Percentiles rank a stretch among this genome's conserved stretches.
phyloP scores from a whole-genome alignment of 1,284 basidiomycete genomes.

The Fistulinella staudtii region DNA sequence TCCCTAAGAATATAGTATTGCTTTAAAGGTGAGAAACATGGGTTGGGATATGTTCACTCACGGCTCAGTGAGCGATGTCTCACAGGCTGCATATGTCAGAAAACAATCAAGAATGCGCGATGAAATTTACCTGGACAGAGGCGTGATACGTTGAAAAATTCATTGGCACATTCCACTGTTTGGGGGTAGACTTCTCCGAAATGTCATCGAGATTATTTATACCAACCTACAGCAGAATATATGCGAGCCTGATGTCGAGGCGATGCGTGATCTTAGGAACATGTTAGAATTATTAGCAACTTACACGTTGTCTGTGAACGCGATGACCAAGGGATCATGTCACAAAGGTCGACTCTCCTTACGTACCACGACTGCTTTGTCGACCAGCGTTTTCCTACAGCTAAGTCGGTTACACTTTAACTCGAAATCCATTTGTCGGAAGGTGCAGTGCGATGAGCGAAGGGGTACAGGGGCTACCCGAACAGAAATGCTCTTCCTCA shows the following conservation, averaged over 20 bases:
- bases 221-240: constrained; percentile 69
- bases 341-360: constrained; percentile 27
- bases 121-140: constrained; percentile 62
- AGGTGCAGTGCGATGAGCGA: background rate
- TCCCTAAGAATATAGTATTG: constrained; percentile 46
- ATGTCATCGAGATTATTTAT: background rate
- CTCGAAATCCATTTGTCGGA: constrained; percentile 39
- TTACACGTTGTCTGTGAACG: constrained; percentile 45
- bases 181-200: constrained; percentile 2
- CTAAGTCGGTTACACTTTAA: constrained; percentile 74
- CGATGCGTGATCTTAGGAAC: constrained; percentile 18
- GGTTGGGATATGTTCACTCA: constrained; percentile 32
- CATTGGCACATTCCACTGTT: constrained; percentile 78
- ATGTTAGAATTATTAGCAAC: constrained; percentile 13
- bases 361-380: constrained; percentile 79
- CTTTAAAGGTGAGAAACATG: constrained; percentile 4
- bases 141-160: constrained; percentile 69
- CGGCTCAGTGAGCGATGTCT: constrained; percentile 75
- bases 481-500: background rate
- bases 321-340: constrained; percentile 1
- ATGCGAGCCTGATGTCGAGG: constrained; percentile 54
- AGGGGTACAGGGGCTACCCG: background rate
- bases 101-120: constrained; percentile 1
- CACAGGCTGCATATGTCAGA: constrained; percentile 54
- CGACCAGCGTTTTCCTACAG: constrained; percentile 59